These are phyloP conservation scores for Talaromyces nanjingensis DNA, from an alignment of 495 filamentous ascomycete genomes.

Conservation along the genomic window DNA sequence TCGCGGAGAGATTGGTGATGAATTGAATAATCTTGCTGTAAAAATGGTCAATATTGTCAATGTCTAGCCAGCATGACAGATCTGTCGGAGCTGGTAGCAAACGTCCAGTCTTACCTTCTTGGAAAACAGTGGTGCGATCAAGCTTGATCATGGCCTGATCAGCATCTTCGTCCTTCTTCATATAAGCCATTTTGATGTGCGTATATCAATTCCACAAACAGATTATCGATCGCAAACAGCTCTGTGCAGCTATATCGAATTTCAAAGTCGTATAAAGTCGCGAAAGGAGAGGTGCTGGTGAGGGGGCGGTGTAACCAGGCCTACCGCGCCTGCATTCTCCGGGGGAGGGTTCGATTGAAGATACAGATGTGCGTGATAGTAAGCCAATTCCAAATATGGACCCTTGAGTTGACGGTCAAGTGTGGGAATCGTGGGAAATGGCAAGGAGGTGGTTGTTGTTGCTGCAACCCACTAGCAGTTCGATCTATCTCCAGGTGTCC, in stretches of 20 bases:
- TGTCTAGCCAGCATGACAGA: conserved; percentile 15
- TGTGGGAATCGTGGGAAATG: background rate
- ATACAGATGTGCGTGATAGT: background rate
- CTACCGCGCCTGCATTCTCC: conserved; percentile 29
- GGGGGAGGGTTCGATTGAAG: background rate
- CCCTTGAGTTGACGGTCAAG: background rate
- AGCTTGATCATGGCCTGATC: conserved; percentile 90
- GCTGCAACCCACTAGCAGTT: background rate
- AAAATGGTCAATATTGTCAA: conserved; percentile 7
- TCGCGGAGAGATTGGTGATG: conserved; percentile 88
- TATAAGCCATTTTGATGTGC: conserved; percentile 69
- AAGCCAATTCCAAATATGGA: background rate
- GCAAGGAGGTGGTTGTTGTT: conserved; percentile 8
- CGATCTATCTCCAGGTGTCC: conserved; percentile 41
- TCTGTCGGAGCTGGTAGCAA: conserved; percentile 6
- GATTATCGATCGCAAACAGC: background rate
- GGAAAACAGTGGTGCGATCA: conserved; percentile 96
- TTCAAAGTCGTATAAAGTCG: background rate
- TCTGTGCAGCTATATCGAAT: background rate
- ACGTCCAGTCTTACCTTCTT: conserved; percentile 68
- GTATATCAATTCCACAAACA: background rate
- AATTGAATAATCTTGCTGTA: conserved; percentile 93
- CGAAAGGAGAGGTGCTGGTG: conserved; percentile 1
- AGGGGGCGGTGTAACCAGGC: conserved; percentile 16
- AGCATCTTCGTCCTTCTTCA: conserved; percentile 97